These are phyloP conservation scores for Thalassiosira hispida DNA, from an alignment of 352 stramenopile genomes.

Conservation along the genomic window DNA sequence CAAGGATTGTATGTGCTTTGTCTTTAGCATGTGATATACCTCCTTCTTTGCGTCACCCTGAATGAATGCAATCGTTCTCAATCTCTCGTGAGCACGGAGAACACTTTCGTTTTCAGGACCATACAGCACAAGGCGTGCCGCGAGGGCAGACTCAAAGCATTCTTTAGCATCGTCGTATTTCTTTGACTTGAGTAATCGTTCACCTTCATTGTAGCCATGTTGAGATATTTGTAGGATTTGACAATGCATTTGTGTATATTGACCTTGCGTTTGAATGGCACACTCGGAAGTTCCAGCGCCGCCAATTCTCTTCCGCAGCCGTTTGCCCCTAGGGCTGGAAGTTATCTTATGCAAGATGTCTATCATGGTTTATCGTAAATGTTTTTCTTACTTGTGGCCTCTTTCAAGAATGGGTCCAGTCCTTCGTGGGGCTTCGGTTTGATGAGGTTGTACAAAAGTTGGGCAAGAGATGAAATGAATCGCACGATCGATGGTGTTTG, in stretches of 20 bases:
- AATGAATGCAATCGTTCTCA: constrained; percentile 11
- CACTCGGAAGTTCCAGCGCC: background rate
- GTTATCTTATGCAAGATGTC: constrained; percentile 2
- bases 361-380: too few relatives aligned
- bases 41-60: constrained; percentile 8
- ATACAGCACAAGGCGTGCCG: constrained; percentile 12
- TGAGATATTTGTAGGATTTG: constrained; percentile 12
- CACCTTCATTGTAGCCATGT: background rate
- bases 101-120: constrained; percentile 19
- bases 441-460: too few relatives aligned
- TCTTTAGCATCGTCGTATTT: constrained; percentile 12
- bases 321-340: background rate
- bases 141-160: constrained; percentile 21
- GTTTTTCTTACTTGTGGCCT: too few relatives aligned
- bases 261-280: background rate
- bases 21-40: constrained; percentile 8
- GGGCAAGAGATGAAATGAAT: too few relatives aligned
- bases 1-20: background rate
- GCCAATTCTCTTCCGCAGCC: background rate
- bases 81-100: background rate
- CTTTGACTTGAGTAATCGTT: background rate
- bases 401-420: too few relatives aligned
- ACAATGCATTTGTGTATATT: background rate
- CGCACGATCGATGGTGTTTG: too few relatives aligned
- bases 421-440: too few relatives aligned